Conservation (phyloP, 768 basidiomycete species). For the Suillus tomentosus region DNA sequence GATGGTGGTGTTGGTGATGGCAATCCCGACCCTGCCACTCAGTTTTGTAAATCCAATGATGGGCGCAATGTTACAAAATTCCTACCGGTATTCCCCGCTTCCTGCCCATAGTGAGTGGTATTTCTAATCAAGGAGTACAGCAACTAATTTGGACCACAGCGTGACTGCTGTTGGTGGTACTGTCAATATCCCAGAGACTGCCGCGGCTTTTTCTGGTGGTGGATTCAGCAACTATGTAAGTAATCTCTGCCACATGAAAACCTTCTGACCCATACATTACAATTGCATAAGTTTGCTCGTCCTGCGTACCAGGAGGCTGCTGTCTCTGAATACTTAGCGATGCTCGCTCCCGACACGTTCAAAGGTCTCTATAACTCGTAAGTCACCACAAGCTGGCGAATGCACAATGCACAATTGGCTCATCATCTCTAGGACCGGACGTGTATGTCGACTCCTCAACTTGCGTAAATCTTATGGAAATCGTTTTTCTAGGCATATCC, state of each 20-base stretch:
- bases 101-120: conserved; percentile 52
- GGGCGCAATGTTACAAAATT: conserved; percentile 57
- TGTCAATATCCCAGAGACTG: conserved; percentile 56
- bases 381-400: conserved; percentile 18
- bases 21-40: conserved; percentile 50
- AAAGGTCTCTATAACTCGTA: conserved; percentile 62
- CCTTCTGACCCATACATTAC: background rate
- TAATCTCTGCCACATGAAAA: conserved; percentile 6
- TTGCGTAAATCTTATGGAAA: background rate
- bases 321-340: conserved; percentile 46
- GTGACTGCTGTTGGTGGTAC: conserved; percentile 78
- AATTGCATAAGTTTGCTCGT: conserved; percentile 45
- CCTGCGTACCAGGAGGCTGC: conserved; percentile 54
- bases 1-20: conserved; percentile 74
- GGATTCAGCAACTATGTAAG: conserved; percentile 72
- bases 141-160: conserved; percentile 34
- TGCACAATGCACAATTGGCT: conserved; percentile 8
- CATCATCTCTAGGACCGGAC: conserved; percentile 43
- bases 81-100: conserved; percentile 62
- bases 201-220: conserved; percentile 65
- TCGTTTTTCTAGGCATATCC: conserved; percentile 49
- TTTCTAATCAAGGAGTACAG: background rate
- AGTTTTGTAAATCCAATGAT: conserved; percentile 60
- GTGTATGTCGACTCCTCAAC: conserved; percentile 40
- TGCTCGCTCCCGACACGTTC: conserved; percentile 50